Percentiles rank a stretch among this genome's conserved stretches.
Conservation (phyloP, 1,284 basidiomycete genomes). For the Tilletia horrida region DNA sequence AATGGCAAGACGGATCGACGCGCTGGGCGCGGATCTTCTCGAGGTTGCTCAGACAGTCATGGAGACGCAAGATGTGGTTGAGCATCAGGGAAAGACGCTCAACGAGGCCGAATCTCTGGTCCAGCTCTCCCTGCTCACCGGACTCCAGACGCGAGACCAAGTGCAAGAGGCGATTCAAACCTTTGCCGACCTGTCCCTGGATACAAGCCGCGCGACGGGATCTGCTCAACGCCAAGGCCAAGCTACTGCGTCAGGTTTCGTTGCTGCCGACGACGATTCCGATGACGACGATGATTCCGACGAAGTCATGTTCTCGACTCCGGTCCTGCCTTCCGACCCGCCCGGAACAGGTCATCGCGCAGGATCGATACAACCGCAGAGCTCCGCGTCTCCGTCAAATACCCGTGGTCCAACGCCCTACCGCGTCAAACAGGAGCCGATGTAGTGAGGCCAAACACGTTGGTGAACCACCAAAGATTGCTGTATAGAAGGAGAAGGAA, state of each 20-base stretch:
- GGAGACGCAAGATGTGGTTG: neutral
- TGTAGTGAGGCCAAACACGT: neutral
- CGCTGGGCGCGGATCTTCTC: neutral
- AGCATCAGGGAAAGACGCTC: neutral
- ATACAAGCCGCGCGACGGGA: no score
- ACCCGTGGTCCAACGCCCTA: neutral
- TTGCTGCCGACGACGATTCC: neutral
- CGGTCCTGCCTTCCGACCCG: neutral
- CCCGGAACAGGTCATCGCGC: neutral
- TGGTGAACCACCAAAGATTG: no score
- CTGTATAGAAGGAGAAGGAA: no score
- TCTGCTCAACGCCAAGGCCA: no score
- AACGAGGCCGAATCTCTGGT: neutral
- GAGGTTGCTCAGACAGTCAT: neutral
- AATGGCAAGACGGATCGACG: constrained; percentile 7
- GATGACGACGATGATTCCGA: neutral
- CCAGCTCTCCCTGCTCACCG: neutral
- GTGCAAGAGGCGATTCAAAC: no score
- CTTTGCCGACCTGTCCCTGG: no score
- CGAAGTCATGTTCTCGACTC: neutral
- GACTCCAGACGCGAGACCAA: neutral
- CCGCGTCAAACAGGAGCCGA: constrained; percentile 4
- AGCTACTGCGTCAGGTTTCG: neutral
- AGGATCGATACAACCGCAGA: neutral
- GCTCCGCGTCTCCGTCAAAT: neutral